Evolutionary conservation across 371 early-diverging fungal species (phyloP), one percentile per base, ranked within the genome.

Genomic region (Mortierella polycephala): DNA sequence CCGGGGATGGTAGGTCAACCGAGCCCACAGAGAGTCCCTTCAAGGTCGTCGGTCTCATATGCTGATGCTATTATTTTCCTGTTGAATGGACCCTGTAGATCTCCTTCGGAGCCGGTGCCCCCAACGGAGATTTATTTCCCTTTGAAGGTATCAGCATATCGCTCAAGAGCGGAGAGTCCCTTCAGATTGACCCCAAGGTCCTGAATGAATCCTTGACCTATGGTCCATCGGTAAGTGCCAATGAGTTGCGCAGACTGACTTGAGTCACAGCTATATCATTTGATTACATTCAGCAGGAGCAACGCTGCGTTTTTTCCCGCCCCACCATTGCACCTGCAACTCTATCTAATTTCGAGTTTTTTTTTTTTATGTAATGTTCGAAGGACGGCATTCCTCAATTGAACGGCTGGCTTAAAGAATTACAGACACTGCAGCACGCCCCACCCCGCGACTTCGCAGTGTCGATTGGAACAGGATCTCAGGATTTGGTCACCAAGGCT

Each of bases 401-500:
- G 23, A 87, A 87, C 44, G 60, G 79, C 18, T 93, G 91, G 91
- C 82, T 92, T 16, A 82, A 83, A 50, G 82, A 88, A 16, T 83
- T 93, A 44, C 94, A 93, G 67, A 65, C 57, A 6, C 50, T 77
- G 4, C 91, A 88, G 60, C 93, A 93, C 75, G 72, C 81, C 3
- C 91, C 92, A 16, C 86, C 88, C 11, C 62, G 63, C 2, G 83
- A 83, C 5, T 91, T 87, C 66, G 89, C 86, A 39, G 75, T 95
- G n/a, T 82, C 91, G 16, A 82, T 95, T 12, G 93, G 93, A 16
- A 86, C 86, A 66, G 95, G 95, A 16, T 87, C 88, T 13, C 95
- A 94, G 75, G 94, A 94, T 81, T 69, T 93, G 49, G 69, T 95
- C 53, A 87, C 93, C 13, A 93, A 92, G 87, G 93, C 93, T 0